Evolutionary conservation across 2,329 filamentous ascomycete species (phyloP), one percentile per base, ranked within the genome.

Genomic region (Pestalotiopsis sp.): DNA sequence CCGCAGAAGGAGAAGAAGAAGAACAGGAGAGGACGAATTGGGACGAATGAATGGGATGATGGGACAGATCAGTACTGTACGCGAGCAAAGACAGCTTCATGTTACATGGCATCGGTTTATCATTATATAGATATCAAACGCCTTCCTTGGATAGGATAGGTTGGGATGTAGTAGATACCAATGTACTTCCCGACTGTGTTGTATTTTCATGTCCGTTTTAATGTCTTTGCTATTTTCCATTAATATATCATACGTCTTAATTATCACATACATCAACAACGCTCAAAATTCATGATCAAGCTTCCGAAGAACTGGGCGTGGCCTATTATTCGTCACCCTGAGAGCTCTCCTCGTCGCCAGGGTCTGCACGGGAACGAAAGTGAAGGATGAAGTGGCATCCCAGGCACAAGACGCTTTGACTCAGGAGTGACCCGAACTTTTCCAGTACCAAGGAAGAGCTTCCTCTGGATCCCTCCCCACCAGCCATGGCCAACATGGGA

Each of bases 141-240:
- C 58, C 26, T 61, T 35, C 58, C 58, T 58, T 61, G 58, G 58
- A 61, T 61, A 61, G 58, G 35, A 20, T 7, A 39, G 58, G 58
- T 40, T 30, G 58, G 58, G 30, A 38, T 39, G 35, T 39, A 39
- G n/a, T 61, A 61, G 26, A 61, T 58, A 61, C 30, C 58, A 61
- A 61, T 61, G 35, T 61, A 61, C 58, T 61, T 35, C 17, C 26
- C 30, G 24, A 58, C 24, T 58, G 56, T 26, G 56, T n/a, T 52
- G 44, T 52, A 52, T 52, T 52, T 52, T 10, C n/a, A 14, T 48
- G 13, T 48, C 20, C 17, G 20, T n/a, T 52, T 22, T 52, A 3
- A 52, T 52, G 9, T 52, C 20, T 52, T 52, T 20, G 30, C 30
- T 35, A 52, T 52, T 52, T 52, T 52, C 30, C 9, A 20, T 52